Conservation (phyloP, 495 filamentous ascomycete species). For the Xylaria cubensis region DNA sequence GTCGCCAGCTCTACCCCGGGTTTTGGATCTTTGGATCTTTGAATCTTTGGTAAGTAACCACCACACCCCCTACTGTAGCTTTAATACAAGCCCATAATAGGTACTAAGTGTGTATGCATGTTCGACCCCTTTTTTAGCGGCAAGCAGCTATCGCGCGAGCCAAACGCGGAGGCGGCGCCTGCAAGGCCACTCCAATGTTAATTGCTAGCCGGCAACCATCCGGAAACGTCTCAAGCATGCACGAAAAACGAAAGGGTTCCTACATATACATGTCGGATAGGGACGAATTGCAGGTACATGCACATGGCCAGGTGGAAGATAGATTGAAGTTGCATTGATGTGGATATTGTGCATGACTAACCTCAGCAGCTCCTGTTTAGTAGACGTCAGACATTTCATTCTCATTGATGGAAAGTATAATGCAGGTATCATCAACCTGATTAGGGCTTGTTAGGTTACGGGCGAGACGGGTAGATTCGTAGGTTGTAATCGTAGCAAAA, state of each 20-base stretch:
- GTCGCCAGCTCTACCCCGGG: not conserved
- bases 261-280: slow-evolving; percentile 20
- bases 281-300: slow-evolving; percentile 5
- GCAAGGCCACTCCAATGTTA: slow-evolving; percentile 11
- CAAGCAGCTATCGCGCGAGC: slow-evolving; percentile 12
- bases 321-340: slow-evolving; percentile 13
- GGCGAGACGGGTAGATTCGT: too few relatives aligned
- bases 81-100: not conserved
- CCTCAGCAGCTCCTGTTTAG: not conserved
- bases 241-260: slow-evolving; percentile 22
- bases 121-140: not conserved
- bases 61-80: not conserved
- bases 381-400: slow-evolving; percentile 1
- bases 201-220: slow-evolving; percentile 20
- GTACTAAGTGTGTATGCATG: not conserved
- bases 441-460: not conserved
- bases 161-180: slow-evolving; percentile 21
- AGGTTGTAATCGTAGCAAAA: too few relatives aligned
- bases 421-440: not conserved
- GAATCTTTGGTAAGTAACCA: not conserved
- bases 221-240: slow-evolving; percentile 21
- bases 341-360: slow-evolving; percentile 17
- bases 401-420: slow-evolving; percentile 5
- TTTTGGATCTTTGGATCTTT: not conserved
- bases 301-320: not conserved